Percentiles rank a stretch among this genome's conserved stretches.
Conservation (phyloP, 192 early-diverging fungal species). For the Diversispora eburnea region DNA sequence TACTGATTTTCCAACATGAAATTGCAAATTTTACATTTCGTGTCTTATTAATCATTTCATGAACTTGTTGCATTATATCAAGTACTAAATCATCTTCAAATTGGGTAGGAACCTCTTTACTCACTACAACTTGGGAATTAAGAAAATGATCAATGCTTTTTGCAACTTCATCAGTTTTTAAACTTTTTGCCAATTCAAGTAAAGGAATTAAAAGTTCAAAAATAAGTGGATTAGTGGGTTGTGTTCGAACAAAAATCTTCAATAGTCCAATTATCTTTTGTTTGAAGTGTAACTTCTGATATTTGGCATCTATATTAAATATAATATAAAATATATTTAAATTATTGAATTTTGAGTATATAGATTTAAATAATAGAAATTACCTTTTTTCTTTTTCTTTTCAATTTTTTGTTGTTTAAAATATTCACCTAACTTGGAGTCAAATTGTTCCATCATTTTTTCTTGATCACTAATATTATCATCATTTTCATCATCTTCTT, state of each 20-base stretch:
- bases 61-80: background rate
- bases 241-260: background rate
- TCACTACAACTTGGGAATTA: background rate
- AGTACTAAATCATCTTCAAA: slow-evolving; percentile 2
- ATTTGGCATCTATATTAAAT: background rate
- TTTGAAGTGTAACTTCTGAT: slow-evolving; percentile 7
- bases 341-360: background rate
- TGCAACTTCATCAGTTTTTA: slow-evolving; percentile 9
- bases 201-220: slow-evolving; percentile 8
- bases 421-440: background rate
- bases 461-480: background rate
- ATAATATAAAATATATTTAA: too few relatives aligned
- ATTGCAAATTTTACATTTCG: background rate
- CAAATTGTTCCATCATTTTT: slow-evolving; percentile 6
- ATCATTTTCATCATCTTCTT: background rate
- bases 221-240: slow-evolving; percentile 14
- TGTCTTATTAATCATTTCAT: background rate
- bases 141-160: background rate
- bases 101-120: background rate
- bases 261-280: slow-evolving; percentile 17
- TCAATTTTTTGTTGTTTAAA: background rate
- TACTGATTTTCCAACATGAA: slow-evolving; percentile 5
- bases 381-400: slow-evolving; percentile 13
- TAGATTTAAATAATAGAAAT: background rate
- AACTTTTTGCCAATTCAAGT: background rate